These are phyloP conservation scores for Coffea canephora DNA, from an alignment of 257 asterid species.

Conservation along the genomic window DNA sequence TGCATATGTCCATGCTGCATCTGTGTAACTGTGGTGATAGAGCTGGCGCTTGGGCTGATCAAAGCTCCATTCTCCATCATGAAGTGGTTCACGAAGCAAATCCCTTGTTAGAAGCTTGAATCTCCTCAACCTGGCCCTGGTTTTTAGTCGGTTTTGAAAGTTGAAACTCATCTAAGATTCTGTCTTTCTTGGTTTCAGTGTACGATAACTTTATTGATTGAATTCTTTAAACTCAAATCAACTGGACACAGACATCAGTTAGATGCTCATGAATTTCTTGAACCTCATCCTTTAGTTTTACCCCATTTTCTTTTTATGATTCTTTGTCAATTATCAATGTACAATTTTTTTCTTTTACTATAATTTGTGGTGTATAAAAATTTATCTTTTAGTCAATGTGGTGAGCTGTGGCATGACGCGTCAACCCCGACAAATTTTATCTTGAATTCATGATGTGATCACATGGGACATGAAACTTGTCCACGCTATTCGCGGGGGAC, in stretches of 20 bases:
- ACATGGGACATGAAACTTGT: background rate
- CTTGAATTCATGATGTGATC: background rate
- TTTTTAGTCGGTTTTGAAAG: background rate
- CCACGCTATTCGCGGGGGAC: background rate
- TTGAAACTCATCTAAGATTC: background rate
- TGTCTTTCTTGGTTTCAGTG: background rate
- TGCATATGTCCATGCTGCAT: slow-evolving; percentile 80
- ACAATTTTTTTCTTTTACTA: background rate
- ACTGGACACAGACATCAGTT: too few relatives aligned
- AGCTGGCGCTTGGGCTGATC: slow-evolving; percentile 53
- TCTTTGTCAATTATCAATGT: too few relatives aligned
- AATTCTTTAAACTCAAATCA: background rate
- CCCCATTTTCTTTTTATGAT: too few relatives aligned
- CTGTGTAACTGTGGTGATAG: slow-evolving; percentile 68
- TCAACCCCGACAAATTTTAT: background rate
- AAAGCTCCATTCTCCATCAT: slow-evolving; percentile 48
- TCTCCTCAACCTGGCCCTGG: background rate
- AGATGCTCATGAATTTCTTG: too few relatives aligned
- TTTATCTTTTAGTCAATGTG: background rate
- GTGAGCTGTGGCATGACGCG: background rate
- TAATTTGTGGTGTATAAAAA: background rate
- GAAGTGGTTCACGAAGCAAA: slow-evolving; percentile 42
- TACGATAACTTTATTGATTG: background rate
- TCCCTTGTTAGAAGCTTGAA: slow-evolving; percentile 26
- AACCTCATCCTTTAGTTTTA: too few relatives aligned